Evolutionary conservation across 2,329 filamentous ascomycete species (phyloP).

Genomic region (Colletotrichum eleusines): DNA sequence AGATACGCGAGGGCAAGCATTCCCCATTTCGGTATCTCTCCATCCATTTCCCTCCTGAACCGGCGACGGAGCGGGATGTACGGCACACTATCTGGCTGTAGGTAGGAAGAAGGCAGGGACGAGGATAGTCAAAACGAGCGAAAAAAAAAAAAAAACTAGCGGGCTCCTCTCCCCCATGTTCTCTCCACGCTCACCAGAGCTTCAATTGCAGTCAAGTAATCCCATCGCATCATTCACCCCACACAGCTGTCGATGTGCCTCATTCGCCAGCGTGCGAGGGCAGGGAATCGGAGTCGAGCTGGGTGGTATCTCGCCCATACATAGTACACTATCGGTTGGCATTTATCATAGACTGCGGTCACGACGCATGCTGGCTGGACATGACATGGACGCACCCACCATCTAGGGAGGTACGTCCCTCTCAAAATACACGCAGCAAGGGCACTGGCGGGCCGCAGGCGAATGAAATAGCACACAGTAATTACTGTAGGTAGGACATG

Average conservation of each 20-base stretch:
- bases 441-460: conserved; percentile 2
- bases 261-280: conserved; percentile 27
- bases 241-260: too few relatives aligned
- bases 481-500: conserved; percentile 11
- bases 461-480: conserved; percentile 16
- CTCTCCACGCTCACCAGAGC: too few relatives aligned
- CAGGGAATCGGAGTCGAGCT: conserved; percentile 22
- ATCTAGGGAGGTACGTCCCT: conserved; percentile 18
- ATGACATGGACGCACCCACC: conserved; percentile 7
- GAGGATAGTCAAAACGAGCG: too few relatives aligned
- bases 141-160: not conserved
- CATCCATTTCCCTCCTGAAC: conserved; percentile 26
- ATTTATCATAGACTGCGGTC: conserved; percentile 30
- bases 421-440: conserved; percentile 23
- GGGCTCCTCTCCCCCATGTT: too few relatives aligned
- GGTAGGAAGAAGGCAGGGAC: too few relatives aligned
- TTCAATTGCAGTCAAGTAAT: conserved; percentile 12
- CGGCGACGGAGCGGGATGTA: not conserved
- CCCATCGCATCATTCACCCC: conserved; percentile 37
- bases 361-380: conserved; percentile 18
- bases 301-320: not conserved
- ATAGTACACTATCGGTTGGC: not conserved
- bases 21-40: conserved; percentile 25
- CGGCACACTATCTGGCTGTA: too few relatives aligned
- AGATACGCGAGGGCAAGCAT: conserved; percentile 35